Conservation (phyloP, 371 early-diverging fungal species). For the Amoeboaphelidium protococcarum region DNA sequence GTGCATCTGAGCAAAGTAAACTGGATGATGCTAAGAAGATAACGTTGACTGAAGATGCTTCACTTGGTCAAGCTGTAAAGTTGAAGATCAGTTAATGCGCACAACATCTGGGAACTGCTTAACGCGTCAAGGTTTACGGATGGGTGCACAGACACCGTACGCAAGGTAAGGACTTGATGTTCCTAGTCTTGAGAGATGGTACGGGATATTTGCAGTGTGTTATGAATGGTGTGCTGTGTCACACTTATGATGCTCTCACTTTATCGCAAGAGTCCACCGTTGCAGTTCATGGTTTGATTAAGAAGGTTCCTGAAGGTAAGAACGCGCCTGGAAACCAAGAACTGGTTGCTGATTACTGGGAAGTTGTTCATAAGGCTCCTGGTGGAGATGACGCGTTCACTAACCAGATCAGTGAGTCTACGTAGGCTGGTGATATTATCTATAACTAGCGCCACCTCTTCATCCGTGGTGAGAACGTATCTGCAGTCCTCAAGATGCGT, state of each 20-base stretch:
- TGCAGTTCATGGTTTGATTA: constrained; percentile 55
- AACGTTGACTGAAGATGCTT: constrained; percentile 37
- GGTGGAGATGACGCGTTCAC: constrained; percentile 78
- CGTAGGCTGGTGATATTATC: constrained; percentile 64
- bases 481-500: constrained; percentile 71
- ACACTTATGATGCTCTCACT: constrained; percentile 76
- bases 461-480: constrained; percentile 75
- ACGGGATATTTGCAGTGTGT: constrained; percentile 81
- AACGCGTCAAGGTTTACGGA: constrained; percentile 70
- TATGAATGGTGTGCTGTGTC: constrained; percentile 65
- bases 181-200: constrained; percentile 79
- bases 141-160: constrained; percentile 90
- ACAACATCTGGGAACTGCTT: too few relatives aligned
- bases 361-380: constrained; percentile 71
- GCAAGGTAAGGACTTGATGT: constrained; percentile 91
- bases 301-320: constrained; percentile 56
- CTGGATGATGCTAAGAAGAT: constrained; percentile 63
- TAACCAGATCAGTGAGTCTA: constrained; percentile 62
- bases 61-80: not conserved
- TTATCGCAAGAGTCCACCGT: constrained; percentile 78
- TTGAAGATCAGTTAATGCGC: too few relatives aligned
- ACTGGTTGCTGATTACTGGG: constrained; percentile 86
- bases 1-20: constrained; percentile 38
- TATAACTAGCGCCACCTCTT: constrained; percentile 91
- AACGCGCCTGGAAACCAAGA: constrained; percentile 89